phyloP scores from a whole-genome alignment of 352 stramenopile species.

The Hyphochytrium catenoides region DNA sequence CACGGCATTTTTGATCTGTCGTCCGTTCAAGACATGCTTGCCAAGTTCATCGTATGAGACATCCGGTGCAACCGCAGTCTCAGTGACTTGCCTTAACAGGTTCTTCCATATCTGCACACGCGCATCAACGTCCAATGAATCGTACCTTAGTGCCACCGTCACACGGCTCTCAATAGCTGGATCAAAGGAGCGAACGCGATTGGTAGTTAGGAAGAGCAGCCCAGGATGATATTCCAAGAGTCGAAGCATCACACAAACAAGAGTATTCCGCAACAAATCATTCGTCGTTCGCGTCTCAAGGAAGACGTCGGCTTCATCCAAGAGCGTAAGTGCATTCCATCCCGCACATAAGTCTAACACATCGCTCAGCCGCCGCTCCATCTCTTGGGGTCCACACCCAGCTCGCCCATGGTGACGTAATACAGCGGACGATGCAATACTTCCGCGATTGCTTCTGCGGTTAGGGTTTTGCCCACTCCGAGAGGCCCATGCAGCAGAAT shows the following conservation, averaged over 20 bases:
- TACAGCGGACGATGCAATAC: slow-evolving; percentile 17
- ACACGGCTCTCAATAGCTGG: slow-evolving; percentile 19
- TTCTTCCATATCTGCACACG: slow-evolving; percentile 16
- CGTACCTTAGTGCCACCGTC: slow-evolving; percentile 15
- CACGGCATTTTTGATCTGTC: slow-evolving; percentile 24
- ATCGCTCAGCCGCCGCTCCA: slow-evolving; percentile 13
- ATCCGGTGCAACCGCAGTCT: not conserved
- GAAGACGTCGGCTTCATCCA: slow-evolving; percentile 19
- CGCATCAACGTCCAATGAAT: slow-evolving; percentile 10
- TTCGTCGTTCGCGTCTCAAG: slow-evolving; percentile 13
- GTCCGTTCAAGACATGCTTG: slow-evolving; percentile 15
- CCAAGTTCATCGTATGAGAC: slow-evolving; percentile 6
- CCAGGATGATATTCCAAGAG: slow-evolving; percentile 20
- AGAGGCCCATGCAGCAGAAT: slow-evolving; percentile 18
- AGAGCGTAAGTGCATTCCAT: slow-evolving; percentile 18
- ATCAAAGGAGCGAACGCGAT: slow-evolving; percentile 18
- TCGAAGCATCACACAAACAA: slow-evolving; percentile 20
- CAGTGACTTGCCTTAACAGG: slow-evolving; percentile 12
- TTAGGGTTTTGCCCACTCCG: slow-evolving; percentile 20
- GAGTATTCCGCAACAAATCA: slow-evolving; percentile 17
- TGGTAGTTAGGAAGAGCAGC: slow-evolving; percentile 19
- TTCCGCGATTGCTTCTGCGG: slow-evolving; percentile 19
- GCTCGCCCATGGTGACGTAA: slow-evolving; percentile 13
- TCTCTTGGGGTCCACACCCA: slow-evolving; percentile 14
- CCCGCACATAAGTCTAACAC: slow-evolving; percentile 14